Evolutionary conservation across 305 asterid genomes (phyloP).

Genomic region (Striga hermonthica): DNA sequence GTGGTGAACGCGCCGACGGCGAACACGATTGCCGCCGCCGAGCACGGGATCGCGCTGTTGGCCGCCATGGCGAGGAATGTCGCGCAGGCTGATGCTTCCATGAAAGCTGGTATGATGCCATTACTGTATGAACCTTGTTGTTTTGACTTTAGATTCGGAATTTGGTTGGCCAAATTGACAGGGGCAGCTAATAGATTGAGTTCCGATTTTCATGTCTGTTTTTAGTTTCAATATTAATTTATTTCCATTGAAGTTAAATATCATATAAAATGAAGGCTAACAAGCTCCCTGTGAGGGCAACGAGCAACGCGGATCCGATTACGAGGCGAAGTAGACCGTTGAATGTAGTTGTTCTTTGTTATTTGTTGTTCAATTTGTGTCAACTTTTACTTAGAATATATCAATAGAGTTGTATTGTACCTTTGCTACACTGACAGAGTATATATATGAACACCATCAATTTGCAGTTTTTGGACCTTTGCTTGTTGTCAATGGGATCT

Average conservation of each 20-base stretch:
- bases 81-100: slow-evolving; percentile 83
- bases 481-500: no score
- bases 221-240: neutral
- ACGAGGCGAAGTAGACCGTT: no score
- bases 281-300: neutral
- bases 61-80: slow-evolving; percentile 80
- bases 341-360: no score
- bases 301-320: neutral
- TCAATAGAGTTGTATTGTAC: no score
- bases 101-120: slow-evolving; percentile 58
- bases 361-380: no score
- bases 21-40: slow-evolving; percentile 87
- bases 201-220: neutral
- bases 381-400: no score
- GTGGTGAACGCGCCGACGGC: slow-evolving; percentile 96
- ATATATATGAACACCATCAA: no score
- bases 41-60: slow-evolving; percentile 78
- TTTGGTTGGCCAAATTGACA: neutral
- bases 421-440: no score
- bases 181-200: neutral
- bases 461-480: no score
- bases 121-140: neutral
- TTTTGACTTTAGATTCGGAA: neutral
- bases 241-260: neutral
- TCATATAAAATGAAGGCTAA: neutral